These are phyloP conservation scores for Dicorynia guianensis DNA, from an alignment of 306 rosid genomes.

Conservation along the genomic window DNA sequence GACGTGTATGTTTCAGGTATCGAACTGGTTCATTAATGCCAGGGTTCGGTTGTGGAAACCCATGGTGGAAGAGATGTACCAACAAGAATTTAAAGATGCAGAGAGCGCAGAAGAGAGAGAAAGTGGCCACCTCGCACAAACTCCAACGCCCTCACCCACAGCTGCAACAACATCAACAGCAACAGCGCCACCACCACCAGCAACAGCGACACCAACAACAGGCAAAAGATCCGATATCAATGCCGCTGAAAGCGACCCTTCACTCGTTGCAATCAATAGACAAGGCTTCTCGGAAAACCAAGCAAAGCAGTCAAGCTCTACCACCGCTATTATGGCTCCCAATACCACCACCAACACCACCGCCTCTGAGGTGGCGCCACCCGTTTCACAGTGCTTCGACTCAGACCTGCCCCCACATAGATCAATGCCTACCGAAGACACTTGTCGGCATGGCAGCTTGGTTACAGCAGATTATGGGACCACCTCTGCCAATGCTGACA, in stretches of 20 bases:
- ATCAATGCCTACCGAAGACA: slow-evolving; percentile 52
- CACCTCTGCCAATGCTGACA: slow-evolving; percentile 57
- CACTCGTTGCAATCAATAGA: slow-evolving; percentile 67
- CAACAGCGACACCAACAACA: slow-evolving; percentile 38
- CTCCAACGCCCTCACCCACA: slow-evolving; percentile 61
- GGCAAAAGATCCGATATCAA: slow-evolving; percentile 71
- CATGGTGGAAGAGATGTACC: slow-evolving; percentile 99
- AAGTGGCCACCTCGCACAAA: slow-evolving; percentile 60
- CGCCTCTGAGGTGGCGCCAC: slow-evolving; percentile 50
- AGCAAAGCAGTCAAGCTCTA: slow-evolving; percentile 38
- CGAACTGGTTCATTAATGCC: slow-evolving; percentile 99
- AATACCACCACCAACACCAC: slow-evolving; percentile 29
- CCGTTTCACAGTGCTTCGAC: slow-evolving; percentile 41
- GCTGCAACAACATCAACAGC: slow-evolving; percentile 34
- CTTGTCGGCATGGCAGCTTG: slow-evolving; percentile 70
- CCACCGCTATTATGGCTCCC: slow-evolving; percentile 14
- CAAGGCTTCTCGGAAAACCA: slow-evolving; percentile 71
- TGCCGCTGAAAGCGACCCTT: slow-evolving; percentile 73
- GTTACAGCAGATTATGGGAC: slow-evolving; percentile 71
- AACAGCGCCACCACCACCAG: slow-evolving; percentile 38
- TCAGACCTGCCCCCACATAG: slow-evolving; percentile 40
- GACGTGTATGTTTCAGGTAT: slow-evolving; percentile 62
- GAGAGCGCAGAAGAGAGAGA: slow-evolving; percentile 47
- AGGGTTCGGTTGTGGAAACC: slow-evolving; percentile 99
- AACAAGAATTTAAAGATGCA: slow-evolving; percentile 81